A percentile compares a stretch with the other conserved stretches of the same genome.
Conservation (phyloP, 768 basidiomycete genomes). For the Dioszegia aurantiaca region DNA sequence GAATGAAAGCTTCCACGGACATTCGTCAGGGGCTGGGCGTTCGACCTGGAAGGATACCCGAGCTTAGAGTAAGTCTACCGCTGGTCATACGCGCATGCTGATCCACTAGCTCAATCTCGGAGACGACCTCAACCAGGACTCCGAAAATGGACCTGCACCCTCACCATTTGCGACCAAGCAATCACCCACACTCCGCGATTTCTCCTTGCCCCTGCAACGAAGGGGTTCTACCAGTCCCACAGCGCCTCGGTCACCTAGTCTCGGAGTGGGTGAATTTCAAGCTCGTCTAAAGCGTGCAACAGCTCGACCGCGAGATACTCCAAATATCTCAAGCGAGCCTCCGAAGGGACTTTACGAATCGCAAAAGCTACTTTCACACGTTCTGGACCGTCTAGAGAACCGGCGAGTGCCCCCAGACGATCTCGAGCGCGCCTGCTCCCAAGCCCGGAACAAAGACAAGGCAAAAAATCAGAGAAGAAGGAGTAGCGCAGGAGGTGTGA, state of each 20-base stretch:
- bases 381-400: constrained; percentile 63
- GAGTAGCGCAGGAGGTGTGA: constrained; percentile 23
- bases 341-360: constrained; percentile 57
- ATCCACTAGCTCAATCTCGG: background rate
- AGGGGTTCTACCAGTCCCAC: constrained; percentile 18
- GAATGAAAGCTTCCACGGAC: constrained; percentile 6
- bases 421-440: constrained; percentile 53
- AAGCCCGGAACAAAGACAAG: constrained; percentile 51
- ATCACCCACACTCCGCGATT: constrained; percentile 18
- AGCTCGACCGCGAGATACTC: constrained; percentile 17
- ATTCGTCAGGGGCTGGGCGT: constrained; percentile 18
- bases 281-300: constrained; percentile 32
- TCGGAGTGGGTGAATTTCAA: constrained; percentile 13
- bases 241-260: constrained; percentile 9
- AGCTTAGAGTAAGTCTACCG: background rate
- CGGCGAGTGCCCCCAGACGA: constrained; percentile 52
- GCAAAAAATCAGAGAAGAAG: constrained; percentile 33
- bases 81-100: background rate
- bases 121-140: background rate
- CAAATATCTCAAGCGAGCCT: background rate
- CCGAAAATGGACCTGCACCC: background rate
- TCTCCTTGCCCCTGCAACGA: constrained; percentile 19
- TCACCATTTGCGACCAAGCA: background rate
- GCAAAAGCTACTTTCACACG: constrained; percentile 66
- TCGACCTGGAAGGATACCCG: constrained; percentile 16